These are phyloP conservation scores for Boletales sp. DNA, from an alignment of 768 basidiomycete species.

Conservation along the genomic window DNA sequence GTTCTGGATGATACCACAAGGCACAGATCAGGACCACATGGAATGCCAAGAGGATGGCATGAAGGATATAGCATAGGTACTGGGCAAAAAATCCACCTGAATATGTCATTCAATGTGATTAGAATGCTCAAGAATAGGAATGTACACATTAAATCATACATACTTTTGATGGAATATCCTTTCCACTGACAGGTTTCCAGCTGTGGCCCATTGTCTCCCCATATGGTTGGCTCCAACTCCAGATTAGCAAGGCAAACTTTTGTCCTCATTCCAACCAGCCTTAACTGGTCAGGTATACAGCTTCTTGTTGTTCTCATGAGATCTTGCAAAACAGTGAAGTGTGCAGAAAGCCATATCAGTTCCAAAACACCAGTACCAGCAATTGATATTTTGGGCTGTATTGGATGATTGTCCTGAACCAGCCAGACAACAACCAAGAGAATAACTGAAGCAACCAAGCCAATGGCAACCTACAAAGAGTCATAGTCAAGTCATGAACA, in stretches of 20 bases:
- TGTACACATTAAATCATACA: too few relatives aligned
- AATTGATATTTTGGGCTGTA: not conserved
- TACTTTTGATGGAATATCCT: too few relatives aligned
- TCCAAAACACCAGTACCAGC: not conserved
- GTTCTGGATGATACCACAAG: not conserved
- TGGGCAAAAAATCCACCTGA: not conserved
- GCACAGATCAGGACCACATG: not conserved
- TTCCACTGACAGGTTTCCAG: not conserved
- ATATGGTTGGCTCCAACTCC: not conserved
- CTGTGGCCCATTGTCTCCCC: not conserved
- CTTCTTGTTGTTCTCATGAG: not conserved
- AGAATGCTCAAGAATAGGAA: not conserved
- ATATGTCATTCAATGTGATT: not conserved
- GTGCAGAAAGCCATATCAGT: conserved; percentile 1
- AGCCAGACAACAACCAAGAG: not conserved
- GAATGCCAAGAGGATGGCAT: not conserved
- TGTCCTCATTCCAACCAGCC: not conserved
- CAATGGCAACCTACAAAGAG: not conserved
- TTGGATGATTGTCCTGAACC: not conserved
- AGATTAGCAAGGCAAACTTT: not conserved
- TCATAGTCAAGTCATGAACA: not conserved
- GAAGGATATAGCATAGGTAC: not conserved
- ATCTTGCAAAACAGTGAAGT: not conserved
- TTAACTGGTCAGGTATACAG: not conserved
- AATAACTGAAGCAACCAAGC: not conserved